These are phyloP conservation scores for Cyclotella sp. DNA, from an alignment of 108 stramenopile species.

Conservation along the genomic window DNA sequence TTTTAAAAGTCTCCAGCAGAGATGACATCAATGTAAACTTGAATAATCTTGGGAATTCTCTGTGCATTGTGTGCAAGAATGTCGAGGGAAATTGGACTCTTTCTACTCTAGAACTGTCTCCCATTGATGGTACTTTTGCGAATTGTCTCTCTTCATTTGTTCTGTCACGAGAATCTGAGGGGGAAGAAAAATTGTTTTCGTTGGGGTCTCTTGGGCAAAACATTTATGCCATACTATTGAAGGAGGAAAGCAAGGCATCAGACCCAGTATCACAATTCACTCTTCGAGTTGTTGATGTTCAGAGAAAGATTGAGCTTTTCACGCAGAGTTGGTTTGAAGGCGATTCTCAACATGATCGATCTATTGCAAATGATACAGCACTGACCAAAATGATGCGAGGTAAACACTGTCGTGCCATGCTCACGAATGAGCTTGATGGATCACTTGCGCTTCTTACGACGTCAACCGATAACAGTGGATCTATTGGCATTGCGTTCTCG, in stretches of 20 bases:
- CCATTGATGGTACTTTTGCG: conserved; percentile 5
- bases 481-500: conserved; percentile 26
- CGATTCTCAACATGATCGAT: not conserved
- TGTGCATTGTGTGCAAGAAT: conserved; percentile 33
- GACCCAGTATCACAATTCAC: conserved; percentile 8
- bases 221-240: conserved; percentile 39
- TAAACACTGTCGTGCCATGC: conserved; percentile 46
- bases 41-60: conserved; percentile 16
- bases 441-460: conserved; percentile 46
- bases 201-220: conserved; percentile 42
- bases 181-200: conserved; percentile 39
- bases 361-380: not conserved
- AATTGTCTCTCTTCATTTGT: conserved; percentile 30
- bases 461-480: conserved; percentile 17
- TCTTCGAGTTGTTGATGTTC: conserved; percentile 48
- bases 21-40: conserved; percentile 33
- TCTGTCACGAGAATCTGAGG: conserved; percentile 14
- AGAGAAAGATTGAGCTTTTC: conserved; percentile 48
- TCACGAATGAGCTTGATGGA: conserved; percentile 51
- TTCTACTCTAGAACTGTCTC: conserved; percentile 27
- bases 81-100: conserved; percentile 37
- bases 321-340: conserved; percentile 33
- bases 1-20: conserved; percentile 23
- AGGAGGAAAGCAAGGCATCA: conserved; percentile 1
- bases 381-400: conserved; percentile 34